Conservation (phyloP, 1,284 basidiomycete genomes). For the Boletus austroedulis region DNA sequence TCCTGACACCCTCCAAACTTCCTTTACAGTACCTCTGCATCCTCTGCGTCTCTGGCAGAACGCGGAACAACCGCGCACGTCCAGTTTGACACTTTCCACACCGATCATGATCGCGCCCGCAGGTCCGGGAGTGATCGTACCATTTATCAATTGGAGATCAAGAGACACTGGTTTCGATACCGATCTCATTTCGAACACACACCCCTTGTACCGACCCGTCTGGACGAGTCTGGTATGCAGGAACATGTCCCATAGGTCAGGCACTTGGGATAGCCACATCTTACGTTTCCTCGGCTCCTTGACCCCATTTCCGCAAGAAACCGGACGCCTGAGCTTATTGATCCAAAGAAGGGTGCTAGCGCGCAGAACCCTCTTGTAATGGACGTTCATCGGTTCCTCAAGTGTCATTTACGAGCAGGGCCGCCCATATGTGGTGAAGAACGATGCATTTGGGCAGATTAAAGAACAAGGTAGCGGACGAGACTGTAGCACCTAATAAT, state of each 20-base stretch:
- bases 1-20: background rate
- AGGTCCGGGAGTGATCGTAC: constrained; percentile 12
- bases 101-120: constrained; percentile 25
- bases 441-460: background rate
- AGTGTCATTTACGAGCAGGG: background rate
- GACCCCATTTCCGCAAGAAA: constrained; percentile 7
- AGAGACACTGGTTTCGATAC: constrained; percentile 2
- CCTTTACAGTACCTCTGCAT: background rate
- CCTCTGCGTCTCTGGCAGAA: background rate
- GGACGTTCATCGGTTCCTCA: constrained; percentile 1
- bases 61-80: constrained; percentile 6
- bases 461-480: background rate
- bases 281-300: constrained; percentile 20
- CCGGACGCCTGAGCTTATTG: background rate
- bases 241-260: background rate
- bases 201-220: background rate
- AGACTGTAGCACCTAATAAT: background rate
- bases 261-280: constrained; percentile 1
- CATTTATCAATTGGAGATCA: constrained; percentile 17
- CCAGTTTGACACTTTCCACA: constrained; percentile 5
- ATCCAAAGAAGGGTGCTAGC: too few relatives aligned
- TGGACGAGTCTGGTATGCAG: background rate
- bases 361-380: background rate
- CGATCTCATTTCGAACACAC: constrained; percentile 4
- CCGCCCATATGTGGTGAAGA: constrained; percentile 3